These are phyloP conservation scores for Tribonema minus DNA, from an alignment of 108 stramenopile species.

Conservation along the genomic window DNA sequence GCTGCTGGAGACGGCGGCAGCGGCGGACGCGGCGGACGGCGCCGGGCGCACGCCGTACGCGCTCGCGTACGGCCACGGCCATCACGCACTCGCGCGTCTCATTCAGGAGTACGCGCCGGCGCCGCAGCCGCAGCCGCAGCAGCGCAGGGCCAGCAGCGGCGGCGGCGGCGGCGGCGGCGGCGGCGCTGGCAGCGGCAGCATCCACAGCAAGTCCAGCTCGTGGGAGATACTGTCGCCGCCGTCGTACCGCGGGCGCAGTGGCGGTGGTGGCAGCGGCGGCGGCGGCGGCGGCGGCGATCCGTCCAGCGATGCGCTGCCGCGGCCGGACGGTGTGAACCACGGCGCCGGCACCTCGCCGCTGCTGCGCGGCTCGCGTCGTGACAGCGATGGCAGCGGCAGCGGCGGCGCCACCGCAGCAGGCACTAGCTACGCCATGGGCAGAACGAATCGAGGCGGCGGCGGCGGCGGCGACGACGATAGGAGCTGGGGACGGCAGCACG, in stretches of 20 bases:
- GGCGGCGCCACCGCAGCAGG: too few species aligned
- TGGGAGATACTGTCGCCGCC: too few species aligned
- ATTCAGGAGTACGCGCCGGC: constrained; percentile 31
- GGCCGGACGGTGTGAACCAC: constrained; percentile 8
- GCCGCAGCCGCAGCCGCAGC: background rate
- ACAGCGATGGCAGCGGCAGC: background rate
- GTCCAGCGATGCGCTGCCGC: constrained; percentile 7
- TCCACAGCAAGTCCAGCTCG: background rate
- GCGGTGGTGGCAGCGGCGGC: background rate
- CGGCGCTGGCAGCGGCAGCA: background rate
- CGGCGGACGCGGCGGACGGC: constrained; percentile 10
- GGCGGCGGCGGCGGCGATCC: background rate
- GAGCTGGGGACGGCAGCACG: background rate
- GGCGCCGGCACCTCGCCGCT: background rate
- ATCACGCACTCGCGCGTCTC: constrained; percentile 21
- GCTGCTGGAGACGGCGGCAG: constrained; percentile 37
- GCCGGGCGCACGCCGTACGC: constrained; percentile 23
- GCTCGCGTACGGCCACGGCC: constrained; percentile 16
- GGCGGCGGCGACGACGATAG: background rate
- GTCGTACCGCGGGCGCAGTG: too few species aligned
- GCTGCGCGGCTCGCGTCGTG: too few species aligned
- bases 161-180: constrained; percentile 1
- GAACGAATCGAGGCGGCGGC: background rate
- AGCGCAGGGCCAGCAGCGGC: background rate
- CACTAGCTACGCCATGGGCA: background rate